Evolutionary conservation across 345 rosid species (phyloP).

Genomic region (Citrus mangshanensis): DNA sequence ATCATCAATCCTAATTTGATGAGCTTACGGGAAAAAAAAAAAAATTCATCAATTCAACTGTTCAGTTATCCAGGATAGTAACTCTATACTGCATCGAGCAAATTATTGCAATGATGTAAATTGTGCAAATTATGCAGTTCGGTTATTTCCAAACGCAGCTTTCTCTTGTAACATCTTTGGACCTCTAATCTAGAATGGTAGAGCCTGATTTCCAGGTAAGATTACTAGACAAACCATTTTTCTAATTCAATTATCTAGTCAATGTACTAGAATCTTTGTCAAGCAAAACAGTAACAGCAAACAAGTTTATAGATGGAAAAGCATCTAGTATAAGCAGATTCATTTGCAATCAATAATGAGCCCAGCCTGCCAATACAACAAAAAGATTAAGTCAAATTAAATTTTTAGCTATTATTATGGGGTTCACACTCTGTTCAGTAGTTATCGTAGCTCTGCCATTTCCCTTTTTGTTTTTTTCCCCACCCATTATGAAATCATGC

Average conservation of each 20-base stretch:
- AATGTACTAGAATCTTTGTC: not conserved
- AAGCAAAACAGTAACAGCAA: not conserved
- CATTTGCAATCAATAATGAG: not conserved
- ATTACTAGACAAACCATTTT: not conserved
- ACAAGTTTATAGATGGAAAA: not conserved
- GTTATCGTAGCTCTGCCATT: not conserved
- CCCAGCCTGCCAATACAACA: not conserved
- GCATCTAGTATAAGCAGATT: not conserved
- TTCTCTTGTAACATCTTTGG: not conserved
- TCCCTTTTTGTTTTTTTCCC: not conserved
- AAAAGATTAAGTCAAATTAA: not conserved
- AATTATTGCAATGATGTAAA: not conserved
- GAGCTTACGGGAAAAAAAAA: too few relatives aligned
- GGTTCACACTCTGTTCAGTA: not conserved
- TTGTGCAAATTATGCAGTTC: not conserved
- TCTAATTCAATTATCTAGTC: not conserved
- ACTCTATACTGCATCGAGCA: not conserved
- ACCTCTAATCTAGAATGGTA: too few relatives aligned
- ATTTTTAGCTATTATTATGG: not conserved
- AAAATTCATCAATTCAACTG: not conserved
- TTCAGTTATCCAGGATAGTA: not conserved
- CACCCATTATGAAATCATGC: not conserved
- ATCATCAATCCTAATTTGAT: not conserved
- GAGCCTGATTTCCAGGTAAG: not conserved
- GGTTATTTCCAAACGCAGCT: not conserved